Evolutionary conservation across 1,284 basidiomycete genomes (phyloP).

Genomic region (Malassezia caprae): DNA sequence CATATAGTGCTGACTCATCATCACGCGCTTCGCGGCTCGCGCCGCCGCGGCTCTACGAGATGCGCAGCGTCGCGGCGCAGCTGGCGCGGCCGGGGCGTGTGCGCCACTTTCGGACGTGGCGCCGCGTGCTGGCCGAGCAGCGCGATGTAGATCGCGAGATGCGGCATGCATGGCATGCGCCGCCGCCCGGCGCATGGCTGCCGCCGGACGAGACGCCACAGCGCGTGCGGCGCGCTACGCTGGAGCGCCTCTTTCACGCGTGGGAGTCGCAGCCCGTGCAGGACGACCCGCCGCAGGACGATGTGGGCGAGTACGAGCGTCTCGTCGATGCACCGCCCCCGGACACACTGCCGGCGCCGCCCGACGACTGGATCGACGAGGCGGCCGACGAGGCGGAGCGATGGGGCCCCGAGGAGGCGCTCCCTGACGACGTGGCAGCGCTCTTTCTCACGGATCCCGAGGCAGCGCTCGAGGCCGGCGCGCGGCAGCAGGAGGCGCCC

Average conservation of each 20-base stretch:
- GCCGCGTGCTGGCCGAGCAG: conserved; percentile 4
- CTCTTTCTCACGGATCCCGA: not conserved
- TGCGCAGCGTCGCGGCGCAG: not conserved
- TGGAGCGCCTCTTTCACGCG: not conserved
- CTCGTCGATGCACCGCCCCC: not conserved
- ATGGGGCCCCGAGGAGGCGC: not conserved
- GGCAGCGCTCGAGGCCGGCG: not conserved
- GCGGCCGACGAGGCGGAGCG: not conserved
- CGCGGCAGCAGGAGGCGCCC: not conserved
- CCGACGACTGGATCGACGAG: not conserved
- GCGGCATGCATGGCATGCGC: conserved; percentile 2
- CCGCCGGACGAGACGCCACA: not conserved
- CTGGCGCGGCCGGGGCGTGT: not conserved
- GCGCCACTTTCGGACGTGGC: conserved; percentile 1
- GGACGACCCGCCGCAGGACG: not conserved
- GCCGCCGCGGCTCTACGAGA: not conserved
- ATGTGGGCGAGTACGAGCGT: not conserved
- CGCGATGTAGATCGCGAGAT: conserved; percentile 6
- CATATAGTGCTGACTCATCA: not conserved
- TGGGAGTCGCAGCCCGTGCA: not conserved
- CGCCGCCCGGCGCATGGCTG: not conserved
- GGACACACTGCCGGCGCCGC: not conserved
- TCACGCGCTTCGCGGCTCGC: not conserved
- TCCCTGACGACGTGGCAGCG: not conserved
- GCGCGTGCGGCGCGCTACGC: not conserved